Percentiles rank a stretch among this genome's conserved stretches.
Conservation (phyloP, 2,329 filamentous ascomycete genomes). For the Penicillium sp. region DNA sequence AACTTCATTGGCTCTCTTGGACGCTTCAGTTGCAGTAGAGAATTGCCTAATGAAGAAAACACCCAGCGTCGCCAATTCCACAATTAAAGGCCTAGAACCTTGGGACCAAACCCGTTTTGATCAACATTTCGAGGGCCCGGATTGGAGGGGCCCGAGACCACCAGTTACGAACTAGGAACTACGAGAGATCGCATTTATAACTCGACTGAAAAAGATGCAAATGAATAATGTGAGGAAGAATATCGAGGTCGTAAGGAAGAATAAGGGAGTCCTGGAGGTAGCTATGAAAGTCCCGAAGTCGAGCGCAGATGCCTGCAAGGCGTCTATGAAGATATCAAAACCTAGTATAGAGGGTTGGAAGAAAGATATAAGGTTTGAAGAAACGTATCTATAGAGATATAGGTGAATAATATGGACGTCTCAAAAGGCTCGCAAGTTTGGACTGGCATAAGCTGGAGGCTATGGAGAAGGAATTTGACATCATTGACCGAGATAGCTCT, state of each 20-base stretch:
- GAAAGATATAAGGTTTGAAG: neutral
- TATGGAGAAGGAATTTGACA: neutral
- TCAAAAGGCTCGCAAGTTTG: neutral
- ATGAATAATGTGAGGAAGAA: neutral
- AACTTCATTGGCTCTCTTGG: neutral
- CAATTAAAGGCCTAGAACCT: neutral
- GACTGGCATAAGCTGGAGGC: neutral
- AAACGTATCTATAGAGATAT: neutral
- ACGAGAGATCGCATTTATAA: neutral
- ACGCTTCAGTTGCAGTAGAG: too few species aligned
- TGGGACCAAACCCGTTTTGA: neutral
- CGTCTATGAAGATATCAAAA: neutral
- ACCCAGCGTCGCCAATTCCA: neutral
- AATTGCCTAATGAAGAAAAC: neutral
- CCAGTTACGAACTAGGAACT: neutral
- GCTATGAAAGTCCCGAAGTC: too few species aligned
- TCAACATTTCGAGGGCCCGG: too few species aligned
- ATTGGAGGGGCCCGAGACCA: too few species aligned
- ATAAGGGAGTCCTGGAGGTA: neutral
- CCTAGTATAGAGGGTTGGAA: neutral
- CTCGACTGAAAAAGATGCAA: neutral
- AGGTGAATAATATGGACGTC: neutral
- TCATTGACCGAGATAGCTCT: neutral
- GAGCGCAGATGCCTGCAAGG: too few species aligned
- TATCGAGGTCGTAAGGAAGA: neutral